Evolutionary conservation across 768 basidiomycete genomes (phyloP).

Genomic region (Daedalea quercina): DNA sequence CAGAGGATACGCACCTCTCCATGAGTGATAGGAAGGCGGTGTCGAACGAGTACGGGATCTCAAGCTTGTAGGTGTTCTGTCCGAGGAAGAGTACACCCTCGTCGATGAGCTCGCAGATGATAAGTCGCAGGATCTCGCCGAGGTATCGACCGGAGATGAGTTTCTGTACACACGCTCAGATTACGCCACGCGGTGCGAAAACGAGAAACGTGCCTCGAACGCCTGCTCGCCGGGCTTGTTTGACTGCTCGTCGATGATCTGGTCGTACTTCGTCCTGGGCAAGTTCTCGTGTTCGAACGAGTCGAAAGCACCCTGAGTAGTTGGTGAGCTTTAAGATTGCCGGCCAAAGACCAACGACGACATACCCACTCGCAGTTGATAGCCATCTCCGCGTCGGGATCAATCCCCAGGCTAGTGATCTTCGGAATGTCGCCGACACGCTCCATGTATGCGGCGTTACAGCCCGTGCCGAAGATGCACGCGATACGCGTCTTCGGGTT

Average conservation of each 20-base stretch:
- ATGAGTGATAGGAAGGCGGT: slow-evolving; percentile 96
- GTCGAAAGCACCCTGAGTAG: slow-evolving; percentile 86
- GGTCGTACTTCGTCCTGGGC: slow-evolving; percentile 92
- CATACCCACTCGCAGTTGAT: slow-evolving; percentile 98
- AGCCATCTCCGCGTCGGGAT: slow-evolving; percentile 65
- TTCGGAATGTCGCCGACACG: slow-evolving; percentile 80
- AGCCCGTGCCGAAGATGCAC: slow-evolving; percentile 96
- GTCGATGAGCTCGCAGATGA: slow-evolving; percentile 93
- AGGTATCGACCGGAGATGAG: slow-evolving; percentile 93
- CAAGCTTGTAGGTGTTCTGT: slow-evolving; percentile 97
- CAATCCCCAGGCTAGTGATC: slow-evolving; percentile 67
- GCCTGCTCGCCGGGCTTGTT: slow-evolving; percentile 97
- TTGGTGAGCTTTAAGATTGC: not conserved
- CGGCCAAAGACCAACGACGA: not conserved
- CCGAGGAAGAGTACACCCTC: slow-evolving; percentile 96
- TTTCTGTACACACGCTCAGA: slow-evolving; percentile 56
- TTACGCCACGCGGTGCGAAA: not conserved
- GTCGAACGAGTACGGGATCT: slow-evolving; percentile 88
- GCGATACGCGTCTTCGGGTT: slow-evolving; percentile 88
- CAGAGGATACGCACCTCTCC: slow-evolving; percentile 61
- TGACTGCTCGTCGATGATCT: slow-evolving; percentile 84
- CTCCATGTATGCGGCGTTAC: slow-evolving; percentile 99
- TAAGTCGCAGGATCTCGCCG: slow-evolving; percentile 92
- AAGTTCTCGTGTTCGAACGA: slow-evolving; percentile 92
- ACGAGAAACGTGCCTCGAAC: slow-evolving; percentile 54